Base-by-base conservation (phyloP, 2,329 filamentous ascomycete genomes). In the Aphanoascus verrucosus region DNA sequence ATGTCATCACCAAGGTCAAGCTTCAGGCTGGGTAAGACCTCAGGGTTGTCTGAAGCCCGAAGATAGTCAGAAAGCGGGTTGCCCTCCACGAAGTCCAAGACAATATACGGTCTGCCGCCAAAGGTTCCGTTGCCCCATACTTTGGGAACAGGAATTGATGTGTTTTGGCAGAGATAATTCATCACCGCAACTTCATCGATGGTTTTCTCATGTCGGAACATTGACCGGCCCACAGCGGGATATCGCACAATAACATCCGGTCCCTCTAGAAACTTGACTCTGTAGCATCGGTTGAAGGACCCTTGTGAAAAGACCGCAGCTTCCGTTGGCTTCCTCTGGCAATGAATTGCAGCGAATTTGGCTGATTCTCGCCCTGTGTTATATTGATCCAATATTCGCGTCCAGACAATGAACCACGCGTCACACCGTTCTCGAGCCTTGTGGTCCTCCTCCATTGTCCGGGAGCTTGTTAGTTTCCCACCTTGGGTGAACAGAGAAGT, bases 71-170 rank as follows among this genome's bases (percentile, higher is more conserved):
- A 60, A 32, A 66, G 50, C 19, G 38, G 32, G 31, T 58, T 59
- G 15, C 61, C 62, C 47, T 65, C 63, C 19, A 65, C 47, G 54
- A 63, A 62, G 40, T 53, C 46, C 55, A 63, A 59, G 8, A 65
- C 56, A 23, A 66, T 62, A 62, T 65, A 49, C 53, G 63, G 15
- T 55, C 63, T 40, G 59, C 54, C 6, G n/a, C 52, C 35, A 55
- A 6, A 62, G 12, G 49, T 58, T 1, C 63, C 63, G 46, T 38
- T 52, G 31, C 58, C 60, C 7, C 61, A 48, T 5, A 64, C 53
- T 11, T 52, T 56, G 4, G 60, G 63, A 52, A 65, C 44, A 32
- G 63, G 64, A 37, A 66, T 61, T 6, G 53, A 31, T 6, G 62
- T 64, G 17, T 63, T 55, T 20, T 58, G 52, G 28, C 51, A 41